Base-by-base conservation (phyloP, 2,329 filamentous ascomycete species). In the Aspergillus texensis region DNA sequence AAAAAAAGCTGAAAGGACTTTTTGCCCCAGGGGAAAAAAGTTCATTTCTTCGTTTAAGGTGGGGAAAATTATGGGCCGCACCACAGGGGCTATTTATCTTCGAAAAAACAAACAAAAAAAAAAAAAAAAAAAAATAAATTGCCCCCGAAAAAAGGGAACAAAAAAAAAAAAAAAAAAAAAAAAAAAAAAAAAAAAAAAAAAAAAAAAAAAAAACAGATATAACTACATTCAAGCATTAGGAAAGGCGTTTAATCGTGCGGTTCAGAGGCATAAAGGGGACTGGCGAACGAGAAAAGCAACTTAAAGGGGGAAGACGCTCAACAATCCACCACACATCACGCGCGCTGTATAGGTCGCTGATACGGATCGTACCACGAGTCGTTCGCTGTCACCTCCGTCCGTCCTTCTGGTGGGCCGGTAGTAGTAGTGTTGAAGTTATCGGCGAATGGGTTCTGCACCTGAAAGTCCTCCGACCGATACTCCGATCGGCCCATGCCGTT, bases 361-460 rank as follows among this genome's bases (percentile, higher is more conserved):
- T 50, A 50, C 16, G 58, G 19, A 21, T 60, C 58, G 19, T 52
- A 54, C 58, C 58, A 60, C 24, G 46, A 53, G 16, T 60, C 58
- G 34, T 60, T 60, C 16, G 48, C 24, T 21, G 58, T 57, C 11
- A 64, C 64, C 14, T 64, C 64, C n/a, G 19, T 30, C 11, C 57
- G 67, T 32, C 30, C 60, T 26, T 63, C 64, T 28, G 69, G 53
- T 30, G 61, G 48, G 14, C 65, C 60, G 28, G 60, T 57, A 4
- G 70, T 60, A 52, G 65, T 68, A 60, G 62, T 60, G 34, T 56
- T 62, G 57, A 68, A 70, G 45, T 70, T 70, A 67, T 80, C 78
- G 6, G 77, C 78, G 55, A 80, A 80, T 9, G 78, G 78, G 61
- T 80, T 79, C 62, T 78, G 77, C 24, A 79, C 77, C 58, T 78